Evolutionary conservation across 2,329 filamentous ascomycete species (phyloP).

Genomic region (Pyrenochaeta sp.): DNA sequence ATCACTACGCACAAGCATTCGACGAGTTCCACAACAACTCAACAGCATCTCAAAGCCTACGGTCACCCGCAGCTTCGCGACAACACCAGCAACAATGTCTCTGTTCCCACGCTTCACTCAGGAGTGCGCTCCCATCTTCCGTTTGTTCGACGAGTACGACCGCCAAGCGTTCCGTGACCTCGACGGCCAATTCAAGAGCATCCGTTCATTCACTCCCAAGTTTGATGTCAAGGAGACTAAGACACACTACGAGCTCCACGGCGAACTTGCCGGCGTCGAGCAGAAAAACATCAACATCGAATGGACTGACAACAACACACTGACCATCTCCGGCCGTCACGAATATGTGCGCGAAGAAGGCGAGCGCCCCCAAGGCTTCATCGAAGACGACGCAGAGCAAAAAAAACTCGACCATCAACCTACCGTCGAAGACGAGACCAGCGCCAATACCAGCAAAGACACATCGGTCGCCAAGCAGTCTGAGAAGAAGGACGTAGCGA

Average conservation of each 20-base stretch:
- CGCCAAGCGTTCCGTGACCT: constrained; percentile 41
- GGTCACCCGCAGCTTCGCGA: constrained; percentile 28
- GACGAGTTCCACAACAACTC: constrained; percentile 42
- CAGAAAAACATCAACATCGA: constrained; percentile 80
- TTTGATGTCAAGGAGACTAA: constrained; percentile 80
- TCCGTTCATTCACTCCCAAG: constrained; percentile 73
- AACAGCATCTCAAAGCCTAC: constrained; percentile 40
- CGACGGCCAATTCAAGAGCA: constrained; percentile 29
- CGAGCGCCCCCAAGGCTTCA: constrained; percentile 54
- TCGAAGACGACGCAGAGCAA: constrained; percentile 53
- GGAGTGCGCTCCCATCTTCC: constrained; percentile 56
- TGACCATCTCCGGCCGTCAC: constrained; percentile 73
- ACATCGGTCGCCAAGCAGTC: constrained; percentile 39
- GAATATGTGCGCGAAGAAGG: constrained; percentile 70
- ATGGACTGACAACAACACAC: constrained; percentile 78
- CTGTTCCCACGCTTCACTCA: constrained; percentile 53
- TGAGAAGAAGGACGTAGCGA: constrained; percentile 46
- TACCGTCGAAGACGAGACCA: constrained; percentile 70
- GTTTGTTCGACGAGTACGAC: constrained; percentile 59
- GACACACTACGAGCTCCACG: constrained; percentile 76
- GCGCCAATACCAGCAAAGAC: not conserved
- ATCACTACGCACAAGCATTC: constrained; percentile 44
- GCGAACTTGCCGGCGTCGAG: constrained; percentile 78
- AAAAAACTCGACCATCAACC: constrained; percentile 53
- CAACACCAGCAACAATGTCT: constrained; percentile 47